phyloP scores from a whole-genome alignment of 23 red algal genomes.

The Cyanidioschyzon merolae region DNA sequence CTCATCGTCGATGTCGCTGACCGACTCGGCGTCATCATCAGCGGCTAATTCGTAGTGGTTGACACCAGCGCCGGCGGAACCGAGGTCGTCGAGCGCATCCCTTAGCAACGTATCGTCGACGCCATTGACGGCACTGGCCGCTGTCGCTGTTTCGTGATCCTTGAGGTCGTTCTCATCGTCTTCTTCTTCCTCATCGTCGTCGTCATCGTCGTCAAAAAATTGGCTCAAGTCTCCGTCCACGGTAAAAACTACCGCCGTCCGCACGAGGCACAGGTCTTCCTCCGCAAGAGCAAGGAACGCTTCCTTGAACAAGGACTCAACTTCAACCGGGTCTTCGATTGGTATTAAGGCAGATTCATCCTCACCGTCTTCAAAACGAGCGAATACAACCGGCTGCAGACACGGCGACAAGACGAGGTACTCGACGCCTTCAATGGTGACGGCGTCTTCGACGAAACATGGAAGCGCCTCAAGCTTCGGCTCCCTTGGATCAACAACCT shows the following conservation, averaged over 20 bases:
- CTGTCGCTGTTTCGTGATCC: too few species aligned
- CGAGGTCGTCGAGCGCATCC: background rate
- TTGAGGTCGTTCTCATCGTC: background rate
- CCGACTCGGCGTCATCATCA: background rate
- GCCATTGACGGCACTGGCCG: too few species aligned
- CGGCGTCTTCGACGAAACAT: slow-evolving; percentile 8
- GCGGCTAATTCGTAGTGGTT: background rate
- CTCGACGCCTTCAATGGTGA: background rate
- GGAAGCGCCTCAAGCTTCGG: background rate
- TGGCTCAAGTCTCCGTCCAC: slow-evolving; percentile 1
- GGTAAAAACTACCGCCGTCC: background rate
- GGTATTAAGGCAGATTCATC: background rate
- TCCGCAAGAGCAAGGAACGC: slow-evolving; percentile 6
- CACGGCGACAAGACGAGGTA: background rate
- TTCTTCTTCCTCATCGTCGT: slow-evolving; percentile 1
- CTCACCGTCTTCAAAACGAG: background rate
- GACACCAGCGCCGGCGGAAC: background rate
- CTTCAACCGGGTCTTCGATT: slow-evolving; percentile 4
- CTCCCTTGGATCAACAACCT: background rate
- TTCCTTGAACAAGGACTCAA: background rate
- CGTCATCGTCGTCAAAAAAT: background rate
- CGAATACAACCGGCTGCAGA: slow-evolving; percentile 7
- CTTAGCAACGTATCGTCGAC: background rate
- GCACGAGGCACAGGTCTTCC: background rate
- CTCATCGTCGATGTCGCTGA: background rate